Evolutionary conservation across 2,329 filamentous ascomycete species (phyloP), one percentile per base, ranked within the genome.

Genomic region (Cladosporium sp.): DNA sequence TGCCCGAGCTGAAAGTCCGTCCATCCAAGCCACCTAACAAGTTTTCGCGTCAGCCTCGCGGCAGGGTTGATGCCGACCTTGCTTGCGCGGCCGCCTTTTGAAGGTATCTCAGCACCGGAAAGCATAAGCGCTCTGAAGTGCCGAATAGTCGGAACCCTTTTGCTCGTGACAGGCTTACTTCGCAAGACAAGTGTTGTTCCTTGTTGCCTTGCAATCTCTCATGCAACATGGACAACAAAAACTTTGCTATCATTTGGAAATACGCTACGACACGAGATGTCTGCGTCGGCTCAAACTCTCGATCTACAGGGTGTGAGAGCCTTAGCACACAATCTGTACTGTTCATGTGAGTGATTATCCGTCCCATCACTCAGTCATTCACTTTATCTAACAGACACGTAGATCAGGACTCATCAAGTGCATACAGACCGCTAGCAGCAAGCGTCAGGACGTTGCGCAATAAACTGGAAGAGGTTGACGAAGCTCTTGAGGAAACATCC

Each of bases 381-480:
- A 9, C 5, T 5, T 27, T 9, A 5, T 27, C 22, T 27, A 27
- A 27, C 22, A 5, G 5, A 27, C 22, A 27, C 9, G 22, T 24
- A 54, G 50, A 51, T 50, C 50, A 54, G 50, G 43, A 54, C 12
- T 34, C 50, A 37, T 29, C 43, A 13, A 52, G 45, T 18, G 4
- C 27, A 9, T 57, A 45, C 44, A 53, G 38, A 15, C 20, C 47
- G 2, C 39, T 57, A 3, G 47, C 53, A 11, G 44, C 44, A 39
- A 49, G 50, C 24, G 39, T 57, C 13, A 53, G 55, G 20, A 47
- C 15, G 11, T 42, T 58, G 7, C 56, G 58, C 18, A 60, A 60
- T 34, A 43, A 45, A 24, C 47, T 60, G 4, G 58, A 53, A 41
- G 56, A 60, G 17, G 47, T 52, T 4, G 56, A 58, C 30, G 56